phyloP scores from a whole-genome alignment of 257 asterid genomes.

The Primulina huaijiensis region DNA sequence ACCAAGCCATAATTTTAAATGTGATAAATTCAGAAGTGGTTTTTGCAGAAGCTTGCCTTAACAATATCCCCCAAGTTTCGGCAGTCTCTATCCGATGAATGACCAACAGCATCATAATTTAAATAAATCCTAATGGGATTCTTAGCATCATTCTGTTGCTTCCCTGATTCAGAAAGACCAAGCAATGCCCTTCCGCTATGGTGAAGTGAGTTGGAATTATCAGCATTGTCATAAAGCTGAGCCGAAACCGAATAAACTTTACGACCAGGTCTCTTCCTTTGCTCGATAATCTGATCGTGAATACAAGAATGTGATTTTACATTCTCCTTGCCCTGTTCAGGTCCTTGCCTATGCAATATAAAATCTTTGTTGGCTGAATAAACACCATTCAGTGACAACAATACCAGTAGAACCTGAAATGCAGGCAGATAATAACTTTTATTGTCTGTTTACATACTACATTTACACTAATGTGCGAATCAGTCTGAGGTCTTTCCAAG shows the following conservation, averaged over 20 bases:
- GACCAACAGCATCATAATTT: conserved; percentile 98
- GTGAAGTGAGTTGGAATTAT: conserved; percentile 37
- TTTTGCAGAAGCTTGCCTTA: conserved; percentile 56
- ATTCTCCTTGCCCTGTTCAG: conserved; percentile 39
- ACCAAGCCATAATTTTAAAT: not conserved
- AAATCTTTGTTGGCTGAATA: conserved; percentile 42
- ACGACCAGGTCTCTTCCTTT: conserved; percentile 79
- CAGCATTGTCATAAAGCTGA: conserved; percentile 63
- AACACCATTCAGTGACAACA: conserved; percentile 52
- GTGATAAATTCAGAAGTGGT: conserved; percentile 12
- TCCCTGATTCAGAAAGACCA: conserved; percentile 38
- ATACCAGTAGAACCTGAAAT: conserved; percentile 61
- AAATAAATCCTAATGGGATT: conserved; percentile 83
- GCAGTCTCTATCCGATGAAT: conserved; percentile 93
- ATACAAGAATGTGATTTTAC: conserved; percentile 76
- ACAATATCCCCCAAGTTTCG: conserved; percentile 73
- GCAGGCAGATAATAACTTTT: conserved; percentile 15
- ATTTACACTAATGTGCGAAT: not conserved
- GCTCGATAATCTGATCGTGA: conserved; percentile 84
- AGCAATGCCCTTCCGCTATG: conserved; percentile 69
- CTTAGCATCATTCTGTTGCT: conserved; percentile 48
- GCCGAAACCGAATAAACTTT: conserved; percentile 79
- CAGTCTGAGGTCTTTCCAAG: not conserved
- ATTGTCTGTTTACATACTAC: not conserved
- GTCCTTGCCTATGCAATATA: conserved; percentile 38